phyloP scores from a whole-genome alignment of 176 grass and related monocot genomes.

The Bromus sterilis region DNA sequence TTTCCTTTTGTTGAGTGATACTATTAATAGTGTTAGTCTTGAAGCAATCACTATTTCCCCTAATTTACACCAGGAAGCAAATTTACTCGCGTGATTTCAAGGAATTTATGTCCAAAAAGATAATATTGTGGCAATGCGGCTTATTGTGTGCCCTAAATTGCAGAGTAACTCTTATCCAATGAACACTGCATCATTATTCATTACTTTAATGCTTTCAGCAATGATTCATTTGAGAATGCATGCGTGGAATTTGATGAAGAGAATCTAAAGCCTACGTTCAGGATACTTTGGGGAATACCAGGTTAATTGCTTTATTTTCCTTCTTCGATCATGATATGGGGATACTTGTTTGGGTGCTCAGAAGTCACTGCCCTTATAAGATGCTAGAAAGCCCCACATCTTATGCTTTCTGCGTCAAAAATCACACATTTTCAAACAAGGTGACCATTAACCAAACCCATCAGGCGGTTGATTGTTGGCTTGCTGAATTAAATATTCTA shows the following conservation, averaged over 20 bases:
- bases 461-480: neutral
- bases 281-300: conserved; percentile 87
- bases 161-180: neutral
- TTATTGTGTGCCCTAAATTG: neutral
- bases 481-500: neutral
- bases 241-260: conserved; percentile 77
- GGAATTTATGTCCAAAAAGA: neutral
- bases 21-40: neutral
- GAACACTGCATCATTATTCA: neutral
- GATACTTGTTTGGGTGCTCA: conserved; percentile 6
- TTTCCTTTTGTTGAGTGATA: neutral
- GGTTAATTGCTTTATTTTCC: conserved; percentile 23
- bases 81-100: neutral
- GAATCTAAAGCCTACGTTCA: conserved; percentile 74
- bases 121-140: neutral
- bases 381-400: neutral
- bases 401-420: neutral
- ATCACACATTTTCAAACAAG: neutral
- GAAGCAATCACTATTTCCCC: neutral
- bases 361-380: neutral
- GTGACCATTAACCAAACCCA: neutral
- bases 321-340: neutral
- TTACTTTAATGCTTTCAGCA: conserved; percentile 40
- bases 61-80: neutral
- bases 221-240: conserved; percentile 71